Evolutionary conservation across 306 rosid species (phyloP).

Genomic region (Quercus engelmannii): DNA sequence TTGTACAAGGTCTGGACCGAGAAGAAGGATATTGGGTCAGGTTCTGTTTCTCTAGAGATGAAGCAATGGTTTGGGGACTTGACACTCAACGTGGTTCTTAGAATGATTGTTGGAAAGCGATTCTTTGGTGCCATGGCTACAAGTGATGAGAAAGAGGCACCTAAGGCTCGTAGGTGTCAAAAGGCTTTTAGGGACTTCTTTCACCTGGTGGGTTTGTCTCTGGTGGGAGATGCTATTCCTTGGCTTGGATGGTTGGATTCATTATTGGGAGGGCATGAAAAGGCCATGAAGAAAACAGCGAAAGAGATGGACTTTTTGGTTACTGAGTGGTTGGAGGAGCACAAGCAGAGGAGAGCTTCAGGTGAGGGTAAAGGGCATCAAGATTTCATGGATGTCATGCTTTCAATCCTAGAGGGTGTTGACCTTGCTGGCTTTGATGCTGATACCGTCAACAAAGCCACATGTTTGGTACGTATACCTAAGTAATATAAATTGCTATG

Average conservation of each 20-base stretch:
- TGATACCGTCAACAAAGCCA: slow-evolving; percentile 33
- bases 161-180: neutral
- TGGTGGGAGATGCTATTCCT: slow-evolving; percentile 40
- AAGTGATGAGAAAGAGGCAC: neutral
- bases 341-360: slow-evolving; percentile 17
- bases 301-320: slow-evolving; percentile 22
- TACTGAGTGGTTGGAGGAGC: slow-evolving; percentile 21
- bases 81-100: slow-evolving; percentile 30
- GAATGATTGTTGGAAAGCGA: slow-evolving; percentile 32
- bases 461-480: slow-evolving; percentile 23
- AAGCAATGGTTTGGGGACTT: slow-evolving; percentile 41
- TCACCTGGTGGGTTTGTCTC: slow-evolving; percentile 12
- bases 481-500: no score
- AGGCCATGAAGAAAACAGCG: slow-evolving; percentile 35
- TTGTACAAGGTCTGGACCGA: slow-evolving; percentile 20
- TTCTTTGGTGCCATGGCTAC: neutral
- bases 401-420: slow-evolving; percentile 11
- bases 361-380: neutral
- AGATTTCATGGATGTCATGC: slow-evolving; percentile 48
- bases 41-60: slow-evolving; percentile 27
- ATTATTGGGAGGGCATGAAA: slow-evolving; percentile 27
- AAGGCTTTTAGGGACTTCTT: slow-evolving; percentile 20
- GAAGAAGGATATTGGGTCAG: neutral
- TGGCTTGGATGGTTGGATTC: slow-evolving; percentile 36
- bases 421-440: slow-evolving; percentile 18